Base-by-base conservation (phyloP, 75 land plant genomes). In the Chamaecyparis obtusa region DNA sequence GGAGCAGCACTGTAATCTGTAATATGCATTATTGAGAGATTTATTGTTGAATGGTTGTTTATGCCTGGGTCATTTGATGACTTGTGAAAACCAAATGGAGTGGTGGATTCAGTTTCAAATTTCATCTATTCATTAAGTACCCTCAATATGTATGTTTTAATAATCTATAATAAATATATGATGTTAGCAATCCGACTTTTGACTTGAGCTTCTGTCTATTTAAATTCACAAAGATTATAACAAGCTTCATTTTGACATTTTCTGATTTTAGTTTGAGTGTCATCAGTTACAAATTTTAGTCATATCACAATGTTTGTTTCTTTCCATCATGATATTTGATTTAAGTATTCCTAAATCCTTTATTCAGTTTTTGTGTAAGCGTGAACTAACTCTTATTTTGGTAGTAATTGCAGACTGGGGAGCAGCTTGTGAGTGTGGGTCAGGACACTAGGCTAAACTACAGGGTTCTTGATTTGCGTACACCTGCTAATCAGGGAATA, bases 401-500 rank as follows among this genome's bases (percentile, higher is more conserved):
- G 32, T 85, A 0, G 24, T 37, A n/a, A 49, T 8, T 90, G 77
- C 94, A 96, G 98, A 90, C 87, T 83, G 96, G 94, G 57, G 95
- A 89, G 30, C 92, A 95, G 60, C 92, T 91, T 88, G 96, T 94
- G 51, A 91, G 95, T 49, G 99, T 97, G 30, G 90, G 90, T 67
- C 94, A 94, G 67, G 98, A 97, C 85, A 97, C 99, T 4, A 94
- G 99, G 33, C 89, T 97, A 87, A 97, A 97, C 78, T 85, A 92
- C 49, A 92, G 99, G 78, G 95, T 96, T 60, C 90, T 96, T 71
- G 99, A 97, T 79, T 56, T 97, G 78, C 93, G 96, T 48, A 97
- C 96, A 30, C 95, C 96, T 67, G 96, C 99, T 67, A 97, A 97
- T 90, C 98, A 96, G 80, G 99, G 88, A 21, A 96, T 96, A 78